Conservation (phyloP, 352 stramenopile genomes). For the Phytopythium chamaehyphon region DNA sequence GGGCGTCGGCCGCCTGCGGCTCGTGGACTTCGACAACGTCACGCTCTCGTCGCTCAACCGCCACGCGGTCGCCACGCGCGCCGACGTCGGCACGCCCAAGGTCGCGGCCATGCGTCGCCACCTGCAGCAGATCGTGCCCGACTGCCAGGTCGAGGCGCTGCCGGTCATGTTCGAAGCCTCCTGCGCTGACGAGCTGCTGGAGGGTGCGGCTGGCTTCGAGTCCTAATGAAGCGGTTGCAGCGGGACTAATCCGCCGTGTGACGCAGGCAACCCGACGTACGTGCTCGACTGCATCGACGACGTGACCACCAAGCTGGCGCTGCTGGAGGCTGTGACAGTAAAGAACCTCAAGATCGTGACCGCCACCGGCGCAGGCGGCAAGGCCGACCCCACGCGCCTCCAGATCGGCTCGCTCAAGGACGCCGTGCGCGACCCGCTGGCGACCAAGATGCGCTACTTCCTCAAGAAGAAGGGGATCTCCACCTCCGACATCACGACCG, state of each 20-base stretch:
- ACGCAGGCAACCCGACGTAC: slow-evolving; percentile 79
- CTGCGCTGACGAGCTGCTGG: slow-evolving; percentile 79
- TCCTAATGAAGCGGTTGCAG: too few species aligned
- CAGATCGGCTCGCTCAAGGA: slow-evolving; percentile 96
- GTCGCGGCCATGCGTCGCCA: slow-evolving; percentile 83
- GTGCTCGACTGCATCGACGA: slow-evolving; percentile 99
- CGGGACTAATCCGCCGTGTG: too few species aligned
- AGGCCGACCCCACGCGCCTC: slow-evolving; percentile 95
- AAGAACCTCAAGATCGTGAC: slow-evolving; percentile 81
- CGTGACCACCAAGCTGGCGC: slow-evolving; percentile 94
- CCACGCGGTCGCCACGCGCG: slow-evolving; percentile 95
- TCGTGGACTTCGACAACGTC: slow-evolving; percentile 99
- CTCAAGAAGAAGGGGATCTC: slow-evolving; percentile 84
- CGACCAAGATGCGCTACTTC: slow-evolving; percentile 94
- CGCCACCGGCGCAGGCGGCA: slow-evolving; percentile 92
- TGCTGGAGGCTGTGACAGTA: slow-evolving; percentile 89
- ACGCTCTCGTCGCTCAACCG: slow-evolving; percentile 98
- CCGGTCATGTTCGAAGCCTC: slow-evolving; percentile 89
- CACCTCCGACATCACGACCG: slow-evolving; percentile 67
- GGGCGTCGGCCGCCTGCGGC: slow-evolving; percentile 91
- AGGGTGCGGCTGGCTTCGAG: slow-evolving; percentile 22
- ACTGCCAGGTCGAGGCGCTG: slow-evolving; percentile 85
- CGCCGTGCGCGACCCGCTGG: slow-evolving; percentile 92
- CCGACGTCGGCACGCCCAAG: slow-evolving; percentile 96
- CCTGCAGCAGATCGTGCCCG: slow-evolving; percentile 61